phyloP scores from a whole-genome alignment of 2,329 filamentous ascomycete species.

The Dryadomyces quercus-mongolicae region DNA sequence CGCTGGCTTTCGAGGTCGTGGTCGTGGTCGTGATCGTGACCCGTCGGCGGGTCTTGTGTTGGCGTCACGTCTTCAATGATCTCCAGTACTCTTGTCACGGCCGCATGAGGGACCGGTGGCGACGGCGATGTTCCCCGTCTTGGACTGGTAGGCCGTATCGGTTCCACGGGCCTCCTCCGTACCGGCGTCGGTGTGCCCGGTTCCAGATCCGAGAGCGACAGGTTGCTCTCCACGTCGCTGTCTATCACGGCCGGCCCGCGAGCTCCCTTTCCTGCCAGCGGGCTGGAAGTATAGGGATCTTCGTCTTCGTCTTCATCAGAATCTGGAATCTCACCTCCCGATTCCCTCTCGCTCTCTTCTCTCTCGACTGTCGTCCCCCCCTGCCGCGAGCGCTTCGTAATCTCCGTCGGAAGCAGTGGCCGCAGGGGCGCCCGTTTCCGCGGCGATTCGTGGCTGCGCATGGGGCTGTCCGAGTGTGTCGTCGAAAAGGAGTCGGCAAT shows the following conservation, averaged over 20 bases:
- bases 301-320: slow-evolving; percentile 28
- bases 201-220: slow-evolving; percentile 13
- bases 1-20: slow-evolving; percentile 36
- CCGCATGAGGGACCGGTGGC: too few species aligned
- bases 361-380: background rate
- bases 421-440: background rate
- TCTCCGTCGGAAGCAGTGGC: background rate
- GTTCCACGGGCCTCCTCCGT: background rate
- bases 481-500: background rate
- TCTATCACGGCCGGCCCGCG: background rate
- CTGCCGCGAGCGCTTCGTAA: background rate
- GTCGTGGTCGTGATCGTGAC: too few species aligned
- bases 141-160: too few species aligned
- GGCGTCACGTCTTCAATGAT: background rate
- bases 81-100: background rate
- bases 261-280: background rate
- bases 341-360: background rate
- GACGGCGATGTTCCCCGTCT: background rate
- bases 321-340: slow-evolving; percentile 32
- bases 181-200: slow-evolving; percentile 14
- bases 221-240: background rate
- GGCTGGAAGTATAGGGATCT: slow-evolving; percentile 13
- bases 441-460: too few species aligned
- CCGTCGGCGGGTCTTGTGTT: background rate
- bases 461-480: background rate